phyloP scores from a whole-genome alignment of 2,329 filamentous ascomycete genomes.

The Neofusicoccum umdonicola region DNA sequence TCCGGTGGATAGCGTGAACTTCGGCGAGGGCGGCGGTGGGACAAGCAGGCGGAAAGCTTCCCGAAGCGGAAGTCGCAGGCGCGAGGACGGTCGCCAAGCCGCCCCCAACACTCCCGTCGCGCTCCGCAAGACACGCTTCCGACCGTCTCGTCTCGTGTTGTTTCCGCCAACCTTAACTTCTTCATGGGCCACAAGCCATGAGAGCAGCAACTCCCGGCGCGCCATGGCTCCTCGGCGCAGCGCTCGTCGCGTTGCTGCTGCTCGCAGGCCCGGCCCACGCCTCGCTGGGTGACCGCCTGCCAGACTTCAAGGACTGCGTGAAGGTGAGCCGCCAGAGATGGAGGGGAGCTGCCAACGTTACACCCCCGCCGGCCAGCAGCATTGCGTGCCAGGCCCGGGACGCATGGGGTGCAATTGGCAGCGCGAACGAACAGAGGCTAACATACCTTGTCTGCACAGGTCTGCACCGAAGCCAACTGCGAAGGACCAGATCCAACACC shows the following conservation, averaged over 20 bases:
- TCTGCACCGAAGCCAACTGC: constrained; percentile 81
- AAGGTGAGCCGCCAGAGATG: constrained; percentile 54
- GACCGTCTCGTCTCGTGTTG: neutral
- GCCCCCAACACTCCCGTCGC: neutral
- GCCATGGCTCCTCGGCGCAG: constrained; percentile 11
- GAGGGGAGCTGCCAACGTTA: constrained; percentile 15
- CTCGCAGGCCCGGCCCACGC: constrained; percentile 52
- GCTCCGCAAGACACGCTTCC: neutral
- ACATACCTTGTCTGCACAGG: constrained; percentile 46
- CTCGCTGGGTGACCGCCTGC: constrained; percentile 78
- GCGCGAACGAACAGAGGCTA: constrained; percentile 21
- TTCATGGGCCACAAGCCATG: constrained; percentile 9
- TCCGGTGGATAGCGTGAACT: too few species aligned
- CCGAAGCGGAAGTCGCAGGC: neutral
- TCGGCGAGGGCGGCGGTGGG: neutral
- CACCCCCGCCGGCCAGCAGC: neutral
- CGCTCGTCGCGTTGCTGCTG: constrained; percentile 33
- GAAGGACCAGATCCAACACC: constrained; percentile 57
- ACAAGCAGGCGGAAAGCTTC: neutral
- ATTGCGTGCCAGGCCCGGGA: neutral
- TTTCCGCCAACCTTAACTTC: neutral
- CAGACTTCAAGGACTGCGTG: constrained; percentile 85
- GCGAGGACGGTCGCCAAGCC: neutral
- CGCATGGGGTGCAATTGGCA: neutral
- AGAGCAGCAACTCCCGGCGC: constrained; percentile 3